Conservation (phyloP, 371 early-diverging fungal species). For the Rhizopus arrhizus region DNA sequence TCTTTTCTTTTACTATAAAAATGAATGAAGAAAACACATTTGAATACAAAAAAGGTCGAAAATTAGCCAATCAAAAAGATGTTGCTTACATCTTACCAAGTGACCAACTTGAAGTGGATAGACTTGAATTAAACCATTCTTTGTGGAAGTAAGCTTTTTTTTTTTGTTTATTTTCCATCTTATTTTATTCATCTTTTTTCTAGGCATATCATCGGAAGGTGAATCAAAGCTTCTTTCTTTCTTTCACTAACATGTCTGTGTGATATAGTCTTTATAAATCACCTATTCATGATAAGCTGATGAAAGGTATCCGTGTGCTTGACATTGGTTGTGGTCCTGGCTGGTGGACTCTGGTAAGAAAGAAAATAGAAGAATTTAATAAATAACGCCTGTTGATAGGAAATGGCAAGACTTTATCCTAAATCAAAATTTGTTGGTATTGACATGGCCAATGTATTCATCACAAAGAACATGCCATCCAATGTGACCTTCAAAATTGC, state of each 20-base stretch:
- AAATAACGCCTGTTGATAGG: slow-evolving; percentile 22
- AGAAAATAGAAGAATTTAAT: background rate
- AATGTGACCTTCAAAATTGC: slow-evolving; percentile 36
- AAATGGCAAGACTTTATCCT: slow-evolving; percentile 50
- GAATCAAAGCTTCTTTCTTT: background rate
- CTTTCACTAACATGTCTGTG: background rate
- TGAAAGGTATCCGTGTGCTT: slow-evolving; percentile 40
- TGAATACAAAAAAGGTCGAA: slow-evolving; percentile 35
- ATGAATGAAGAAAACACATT: slow-evolving; percentile 23
- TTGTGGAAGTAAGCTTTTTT: slow-evolving; percentile 35
- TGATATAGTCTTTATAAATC: slow-evolving; percentile 35
- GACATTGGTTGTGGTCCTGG: slow-evolving; percentile 57
- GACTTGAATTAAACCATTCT: slow-evolving; percentile 41
- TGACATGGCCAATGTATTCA: slow-evolving; percentile 49
- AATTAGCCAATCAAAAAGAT: slow-evolving; percentile 30
- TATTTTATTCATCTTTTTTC: background rate
- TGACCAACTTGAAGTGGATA: slow-evolving; percentile 41
- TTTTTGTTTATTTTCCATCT: background rate
- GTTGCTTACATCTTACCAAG: slow-evolving; percentile 50
- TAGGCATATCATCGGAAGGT: slow-evolving; percentile 15
- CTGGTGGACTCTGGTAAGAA: slow-evolving; percentile 44
- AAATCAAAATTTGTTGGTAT: slow-evolving; percentile 48
- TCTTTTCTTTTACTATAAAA: slow-evolving; percentile 17
- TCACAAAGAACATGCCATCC: slow-evolving; percentile 25
- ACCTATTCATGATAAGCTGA: slow-evolving; percentile 42